Conservation (phyloP, 495 filamentous ascomycete species). For the Tetracladium marchalianum region DNA sequence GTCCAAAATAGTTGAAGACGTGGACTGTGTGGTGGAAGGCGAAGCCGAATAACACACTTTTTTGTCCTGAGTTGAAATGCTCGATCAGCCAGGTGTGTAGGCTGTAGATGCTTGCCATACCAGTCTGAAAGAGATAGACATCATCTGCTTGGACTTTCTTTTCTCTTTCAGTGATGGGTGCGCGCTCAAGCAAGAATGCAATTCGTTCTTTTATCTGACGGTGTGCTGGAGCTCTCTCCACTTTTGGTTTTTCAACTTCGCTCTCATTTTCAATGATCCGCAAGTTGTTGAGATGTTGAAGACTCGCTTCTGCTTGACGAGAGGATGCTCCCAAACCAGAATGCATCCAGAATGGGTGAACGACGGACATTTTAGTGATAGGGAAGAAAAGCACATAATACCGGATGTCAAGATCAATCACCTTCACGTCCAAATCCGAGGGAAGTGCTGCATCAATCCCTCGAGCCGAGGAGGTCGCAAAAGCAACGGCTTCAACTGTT, state of each 20-base stretch:
- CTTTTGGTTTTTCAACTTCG: not conserved
- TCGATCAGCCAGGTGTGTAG: slow-evolving; percentile 13
- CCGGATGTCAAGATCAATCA: slow-evolving; percentile 26
- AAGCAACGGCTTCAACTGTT: slow-evolving; percentile 14
- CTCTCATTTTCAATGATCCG: slow-evolving; percentile 10
- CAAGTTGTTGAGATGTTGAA: slow-evolving; percentile 23
- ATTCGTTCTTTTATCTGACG: slow-evolving; percentile 24
- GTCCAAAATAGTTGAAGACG: slow-evolving; percentile 20
- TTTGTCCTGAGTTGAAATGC: not conserved
- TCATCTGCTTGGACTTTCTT: slow-evolving; percentile 17
- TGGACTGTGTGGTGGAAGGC: slow-evolving; percentile 21
- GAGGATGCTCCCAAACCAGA: slow-evolving; percentile 29
- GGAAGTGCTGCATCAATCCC: slow-evolving; percentile 11
- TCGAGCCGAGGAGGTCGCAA: slow-evolving; percentile 18
- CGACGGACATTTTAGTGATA: slow-evolving; percentile 10
- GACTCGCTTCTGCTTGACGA: slow-evolving; percentile 26
- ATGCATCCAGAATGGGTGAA: slow-evolving; percentile 29
- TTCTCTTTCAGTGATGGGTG: slow-evolving; percentile 9
- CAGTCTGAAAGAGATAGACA: slow-evolving; percentile 26
- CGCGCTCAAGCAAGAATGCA: slow-evolving; percentile 22
- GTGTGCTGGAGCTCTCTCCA: slow-evolving; percentile 22
- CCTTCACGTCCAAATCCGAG: slow-evolving; percentile 23
- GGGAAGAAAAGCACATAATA: slow-evolving; percentile 30
- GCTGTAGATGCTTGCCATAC: slow-evolving; percentile 24
- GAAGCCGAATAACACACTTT: slow-evolving; percentile 22